These are phyloP conservation scores for Neurospora sp. DNA, from an alignment of 495 filamentous ascomycete genomes.

Conservation along the genomic window DNA sequence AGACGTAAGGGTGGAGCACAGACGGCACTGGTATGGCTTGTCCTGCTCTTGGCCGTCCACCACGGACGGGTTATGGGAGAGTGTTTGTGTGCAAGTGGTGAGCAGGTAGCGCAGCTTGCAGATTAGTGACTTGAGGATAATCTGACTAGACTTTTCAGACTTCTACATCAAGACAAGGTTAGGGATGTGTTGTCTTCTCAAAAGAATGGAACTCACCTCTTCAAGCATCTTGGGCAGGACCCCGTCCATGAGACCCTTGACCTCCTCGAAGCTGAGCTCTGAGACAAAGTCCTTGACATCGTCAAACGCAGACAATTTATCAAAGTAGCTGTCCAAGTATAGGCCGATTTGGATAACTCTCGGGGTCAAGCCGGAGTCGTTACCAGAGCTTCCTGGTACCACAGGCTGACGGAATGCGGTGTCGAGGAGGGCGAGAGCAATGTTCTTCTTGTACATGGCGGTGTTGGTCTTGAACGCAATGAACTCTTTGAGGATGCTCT, in stretches of 20 bases:
- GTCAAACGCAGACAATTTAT: constrained; percentile 22
- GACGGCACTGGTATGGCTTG: constrained; percentile 18
- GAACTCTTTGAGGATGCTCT: constrained; percentile 15
- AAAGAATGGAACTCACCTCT: constrained; percentile 10
- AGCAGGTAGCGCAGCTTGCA: constrained; percentile 24
- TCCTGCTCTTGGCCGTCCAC: constrained; percentile 13
- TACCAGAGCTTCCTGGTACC: background rate
- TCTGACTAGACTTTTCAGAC: constrained; percentile 7
- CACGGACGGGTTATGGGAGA: constrained; percentile 14
- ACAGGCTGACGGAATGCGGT: constrained; percentile 14
- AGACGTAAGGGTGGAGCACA: constrained; percentile 14
- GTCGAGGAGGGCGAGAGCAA: constrained; percentile 18
- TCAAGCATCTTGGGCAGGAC: constrained; percentile 18
- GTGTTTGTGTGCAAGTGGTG: constrained; percentile 22
- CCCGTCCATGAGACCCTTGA: constrained; percentile 17
- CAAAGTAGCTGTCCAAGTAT: constrained; percentile 24
- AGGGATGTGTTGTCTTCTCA: background rate
- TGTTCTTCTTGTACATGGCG: constrained; percentile 27
- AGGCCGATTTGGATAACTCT: constrained; percentile 21
- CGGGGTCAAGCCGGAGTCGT: constrained; percentile 11
- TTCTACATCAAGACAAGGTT: constrained; percentile 3
- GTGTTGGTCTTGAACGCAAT: constrained; percentile 16
- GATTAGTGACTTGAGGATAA: constrained; percentile 15
- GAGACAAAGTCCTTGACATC: constrained; percentile 27
- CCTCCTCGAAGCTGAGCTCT: constrained; percentile 19